A percentile compares a stretch with the other conserved stretches of the same genome.
phyloP scores from a whole-genome alignment of 331 rosid species.

The Prunus yedoensis region DNA sequence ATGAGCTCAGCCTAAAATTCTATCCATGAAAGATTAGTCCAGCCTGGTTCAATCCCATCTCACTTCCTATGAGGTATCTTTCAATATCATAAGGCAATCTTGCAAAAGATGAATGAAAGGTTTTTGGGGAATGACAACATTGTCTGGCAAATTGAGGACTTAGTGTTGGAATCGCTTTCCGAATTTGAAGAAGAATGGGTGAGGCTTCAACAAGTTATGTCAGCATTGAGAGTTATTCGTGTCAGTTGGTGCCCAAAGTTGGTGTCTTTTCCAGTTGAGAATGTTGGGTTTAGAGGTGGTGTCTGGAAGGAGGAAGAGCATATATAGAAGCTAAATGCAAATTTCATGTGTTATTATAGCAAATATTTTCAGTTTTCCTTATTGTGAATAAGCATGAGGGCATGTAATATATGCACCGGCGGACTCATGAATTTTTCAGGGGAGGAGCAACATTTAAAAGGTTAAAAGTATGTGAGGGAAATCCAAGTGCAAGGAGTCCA shows the following conservation, averaged over 20 bases:
- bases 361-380: background rate
- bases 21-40: slow-evolving; percentile 32
- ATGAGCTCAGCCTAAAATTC: slow-evolving; percentile 27
- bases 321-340: background rate
- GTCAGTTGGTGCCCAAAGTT: slow-evolving; percentile 33
- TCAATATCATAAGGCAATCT: slow-evolving; percentile 33
- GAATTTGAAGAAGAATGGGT: slow-evolving; percentile 29
- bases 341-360: background rate
- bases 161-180: slow-evolving; percentile 30
- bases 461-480: no score
- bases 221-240: slow-evolving; percentile 12
- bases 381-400: background rate
- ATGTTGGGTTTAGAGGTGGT: slow-evolving; percentile 30
- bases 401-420: no score
- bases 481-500: no score
- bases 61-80: slow-evolving; percentile 29
- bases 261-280: slow-evolving; percentile 22
- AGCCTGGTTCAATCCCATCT: slow-evolving; percentile 32
- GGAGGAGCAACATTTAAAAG: no score
- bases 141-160: slow-evolving; percentile 32
- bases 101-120: slow-evolving; percentile 4
- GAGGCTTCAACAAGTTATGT: slow-evolving; percentile 19
- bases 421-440: no score
- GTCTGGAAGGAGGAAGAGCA: slow-evolving; percentile 33
- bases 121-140: slow-evolving; percentile 27